Evolutionary conservation across 495 filamentous ascomycete genomes (phyloP).

Genomic region (Clohesyomyces aquaticus): DNA sequence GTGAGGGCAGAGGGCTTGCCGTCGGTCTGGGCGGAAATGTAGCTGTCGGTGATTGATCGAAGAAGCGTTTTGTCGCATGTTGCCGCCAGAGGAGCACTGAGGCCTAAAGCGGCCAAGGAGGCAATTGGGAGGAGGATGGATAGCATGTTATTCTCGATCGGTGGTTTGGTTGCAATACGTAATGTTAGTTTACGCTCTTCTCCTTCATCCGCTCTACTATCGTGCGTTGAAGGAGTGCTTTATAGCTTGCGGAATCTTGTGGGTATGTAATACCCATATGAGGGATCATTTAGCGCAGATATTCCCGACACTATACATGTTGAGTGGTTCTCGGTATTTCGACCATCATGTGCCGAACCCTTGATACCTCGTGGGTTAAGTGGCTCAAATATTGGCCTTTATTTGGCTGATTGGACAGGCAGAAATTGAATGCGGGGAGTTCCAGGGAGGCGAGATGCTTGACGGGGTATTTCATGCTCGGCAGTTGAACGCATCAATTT

Average conservation of each 20-base stretch:
- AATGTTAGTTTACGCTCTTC: not conserved
- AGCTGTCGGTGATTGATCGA: slow-evolving; percentile 9
- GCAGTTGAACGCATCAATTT: not conserved
- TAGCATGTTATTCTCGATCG: not conserved
- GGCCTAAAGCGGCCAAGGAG: not conserved
- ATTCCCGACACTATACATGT: not conserved
- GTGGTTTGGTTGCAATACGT: too few relatives aligned
- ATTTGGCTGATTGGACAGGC: not conserved
- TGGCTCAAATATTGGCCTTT: not conserved
- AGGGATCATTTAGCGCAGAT: not conserved
- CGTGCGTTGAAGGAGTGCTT: not conserved
- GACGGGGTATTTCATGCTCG: not conserved
- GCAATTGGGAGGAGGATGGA: not conserved
- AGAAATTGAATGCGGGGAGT: slow-evolving; percentile 7
- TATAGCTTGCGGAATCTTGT: not conserved
- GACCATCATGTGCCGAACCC: not conserved
- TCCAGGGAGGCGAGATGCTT: not conserved
- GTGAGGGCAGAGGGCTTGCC: slow-evolving; percentile 33
- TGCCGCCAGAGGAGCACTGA: not conserved
- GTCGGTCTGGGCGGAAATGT: slow-evolving; percentile 50
- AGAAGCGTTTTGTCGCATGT: slow-evolving; percentile 3
- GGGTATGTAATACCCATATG: not conserved
- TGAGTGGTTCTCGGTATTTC: not conserved
- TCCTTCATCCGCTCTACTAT: not conserved
- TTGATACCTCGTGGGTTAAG: not conserved